phyloP scores from a whole-genome alignment of 2,329 filamentous ascomycete species.

The Colletotrichum spinosum region DNA sequence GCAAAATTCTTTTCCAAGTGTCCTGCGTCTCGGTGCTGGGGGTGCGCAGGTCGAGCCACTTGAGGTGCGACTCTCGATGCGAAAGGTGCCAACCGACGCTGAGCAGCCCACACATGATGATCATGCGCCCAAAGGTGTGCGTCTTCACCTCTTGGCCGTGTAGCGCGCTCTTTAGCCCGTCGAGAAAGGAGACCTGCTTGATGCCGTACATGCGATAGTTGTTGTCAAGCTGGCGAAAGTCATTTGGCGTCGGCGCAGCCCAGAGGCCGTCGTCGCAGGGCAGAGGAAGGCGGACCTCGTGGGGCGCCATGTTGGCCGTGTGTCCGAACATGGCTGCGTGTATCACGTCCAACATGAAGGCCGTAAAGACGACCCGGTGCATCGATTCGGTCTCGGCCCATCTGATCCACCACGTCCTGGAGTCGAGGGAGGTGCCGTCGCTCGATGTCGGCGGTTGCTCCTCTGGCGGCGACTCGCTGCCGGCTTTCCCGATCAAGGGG shows the following conservation, averaged over 20 bases:
- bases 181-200: conserved; percentile 83
- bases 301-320: conserved; percentile 88
- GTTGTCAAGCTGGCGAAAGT: conserved; percentile 81
- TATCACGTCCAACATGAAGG: conserved; percentile 89
- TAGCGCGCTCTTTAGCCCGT: conserved; percentile 85
- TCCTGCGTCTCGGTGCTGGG: conserved; percentile 72
- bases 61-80: conserved; percentile 86
- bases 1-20: conserved; percentile 82
- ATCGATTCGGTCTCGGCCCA: conserved; percentile 94
- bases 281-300: conserved; percentile 86
- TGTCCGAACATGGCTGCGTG: conserved; percentile 96
- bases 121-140: conserved; percentile 88
- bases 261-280: conserved; percentile 90
- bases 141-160: conserved; percentile 85
- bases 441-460: conserved; percentile 51
- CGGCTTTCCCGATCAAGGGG: conserved; percentile 83
- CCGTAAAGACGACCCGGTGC: conserved; percentile 85
- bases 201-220: conserved; percentile 83
- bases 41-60: conserved; percentile 77
- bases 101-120: conserved; percentile 90
- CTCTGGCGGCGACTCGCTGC: conserved; percentile 82
- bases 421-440: conserved; percentile 49
- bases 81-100: conserved; percentile 94
- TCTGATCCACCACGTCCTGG: conserved; percentile 77
- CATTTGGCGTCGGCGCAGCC: conserved; percentile 82